Conservation (phyloP, 2,329 filamentous ascomycete species). For the Fusarium torreyae region DNA sequence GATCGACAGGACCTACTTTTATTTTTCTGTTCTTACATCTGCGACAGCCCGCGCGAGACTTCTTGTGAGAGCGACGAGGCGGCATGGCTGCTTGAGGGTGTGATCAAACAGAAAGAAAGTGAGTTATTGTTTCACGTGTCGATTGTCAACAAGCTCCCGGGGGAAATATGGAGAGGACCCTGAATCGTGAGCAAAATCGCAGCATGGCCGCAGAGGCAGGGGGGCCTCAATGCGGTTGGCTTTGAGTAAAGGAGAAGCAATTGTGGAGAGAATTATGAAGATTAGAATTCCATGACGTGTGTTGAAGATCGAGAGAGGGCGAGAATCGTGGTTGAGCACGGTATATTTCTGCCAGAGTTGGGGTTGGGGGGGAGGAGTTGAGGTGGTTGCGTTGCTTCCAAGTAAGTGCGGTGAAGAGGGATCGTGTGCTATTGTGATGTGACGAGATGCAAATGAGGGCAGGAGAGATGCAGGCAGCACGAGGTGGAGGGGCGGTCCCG, state of each 20-base stretch:
- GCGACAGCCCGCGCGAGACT: slow-evolving; percentile 76
- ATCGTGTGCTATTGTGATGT: slow-evolving; percentile 39
- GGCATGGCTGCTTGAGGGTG: slow-evolving; percentile 63
- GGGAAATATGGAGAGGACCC: slow-evolving; percentile 46
- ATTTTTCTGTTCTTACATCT: slow-evolving; percentile 79
- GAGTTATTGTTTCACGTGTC: slow-evolving; percentile 38
- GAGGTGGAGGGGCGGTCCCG: slow-evolving; percentile 39
- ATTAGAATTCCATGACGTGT: slow-evolving; percentile 42
- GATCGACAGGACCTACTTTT: slow-evolving; percentile 65
- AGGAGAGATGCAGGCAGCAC: slow-evolving; percentile 31
- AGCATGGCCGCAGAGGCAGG: slow-evolving; percentile 53
- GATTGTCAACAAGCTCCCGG: slow-evolving; percentile 42
- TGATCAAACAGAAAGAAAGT: slow-evolving; percentile 6
- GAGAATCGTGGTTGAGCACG: slow-evolving; percentile 50
- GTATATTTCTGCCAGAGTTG: slow-evolving; percentile 27
- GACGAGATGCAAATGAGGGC: slow-evolving; percentile 41
- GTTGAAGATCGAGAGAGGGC: slow-evolving; percentile 31
- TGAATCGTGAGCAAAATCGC: slow-evolving; percentile 47
- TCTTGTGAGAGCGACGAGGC: slow-evolving; percentile 77
- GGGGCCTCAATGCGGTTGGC: slow-evolving; percentile 32
- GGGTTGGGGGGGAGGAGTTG: slow-evolving; percentile 23
- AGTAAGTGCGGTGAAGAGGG: slow-evolving; percentile 42
- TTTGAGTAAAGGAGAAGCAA: slow-evolving; percentile 38
- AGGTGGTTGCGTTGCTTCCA: slow-evolving; percentile 21
- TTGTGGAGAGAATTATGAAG: slow-evolving; percentile 40